Conservation (phyloP, 306 rosid species). For the Vicia villosa region DNA sequence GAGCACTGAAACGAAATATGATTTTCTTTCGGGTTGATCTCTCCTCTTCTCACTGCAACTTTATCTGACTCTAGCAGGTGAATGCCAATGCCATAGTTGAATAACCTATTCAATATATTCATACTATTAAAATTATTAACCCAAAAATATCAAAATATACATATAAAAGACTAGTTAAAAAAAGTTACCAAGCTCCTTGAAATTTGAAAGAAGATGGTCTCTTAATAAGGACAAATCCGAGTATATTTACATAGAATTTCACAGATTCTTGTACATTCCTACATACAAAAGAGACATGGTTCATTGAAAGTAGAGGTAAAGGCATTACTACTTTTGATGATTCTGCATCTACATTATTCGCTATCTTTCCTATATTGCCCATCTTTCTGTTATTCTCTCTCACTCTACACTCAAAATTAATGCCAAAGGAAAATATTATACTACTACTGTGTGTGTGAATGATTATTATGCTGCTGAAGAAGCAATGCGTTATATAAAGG, state of each 20-base stretch:
- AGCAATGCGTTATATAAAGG: neutral
- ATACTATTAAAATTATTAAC: too few species aligned
- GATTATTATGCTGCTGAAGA: neutral
- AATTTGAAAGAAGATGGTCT: slow-evolving; percentile 74
- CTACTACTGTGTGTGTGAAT: neutral
- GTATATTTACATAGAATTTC: slow-evolving; percentile 56
- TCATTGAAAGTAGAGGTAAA: slow-evolving; percentile 54
- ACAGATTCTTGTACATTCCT: slow-evolving; percentile 54
- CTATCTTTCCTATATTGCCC: too few species aligned
- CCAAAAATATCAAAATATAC: too few species aligned
- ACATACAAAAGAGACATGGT: slow-evolving; percentile 67
- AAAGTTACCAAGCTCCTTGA: slow-evolving; percentile 66
- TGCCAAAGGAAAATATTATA: too few species aligned
- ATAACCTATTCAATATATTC: slow-evolving; percentile 43
- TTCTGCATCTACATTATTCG: too few species aligned
- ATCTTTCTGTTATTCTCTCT: too few species aligned
- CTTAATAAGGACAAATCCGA: slow-evolving; percentile 66
- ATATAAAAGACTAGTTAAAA: too few species aligned
- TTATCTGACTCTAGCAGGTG: slow-evolving; percentile 60
- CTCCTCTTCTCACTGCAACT: slow-evolving; percentile 37
- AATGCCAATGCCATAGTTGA: slow-evolving; percentile 68
- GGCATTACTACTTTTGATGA: slow-evolving; percentile 12
- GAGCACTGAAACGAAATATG: slow-evolving; percentile 70
- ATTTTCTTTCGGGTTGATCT: slow-evolving; percentile 70
- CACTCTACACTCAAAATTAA: too few species aligned